Conservation (phyloP, 495 filamentous ascomycete genomes). For the Letharia lupina region DNA sequence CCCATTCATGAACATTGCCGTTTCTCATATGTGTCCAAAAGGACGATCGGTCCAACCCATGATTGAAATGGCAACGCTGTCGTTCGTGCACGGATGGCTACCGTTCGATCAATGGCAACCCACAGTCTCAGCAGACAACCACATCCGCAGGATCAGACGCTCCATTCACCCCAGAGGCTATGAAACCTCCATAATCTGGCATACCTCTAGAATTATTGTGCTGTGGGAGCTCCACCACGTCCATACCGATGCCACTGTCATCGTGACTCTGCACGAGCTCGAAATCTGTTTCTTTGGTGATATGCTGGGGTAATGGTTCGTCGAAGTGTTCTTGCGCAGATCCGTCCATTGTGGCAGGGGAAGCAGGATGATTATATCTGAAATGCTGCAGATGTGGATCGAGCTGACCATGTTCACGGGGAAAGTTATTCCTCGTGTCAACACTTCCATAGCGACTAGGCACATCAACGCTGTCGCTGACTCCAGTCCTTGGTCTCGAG, state of each 20-base stretch:
- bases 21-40: constrained; percentile 2
- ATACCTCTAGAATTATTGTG: constrained; percentile 13
- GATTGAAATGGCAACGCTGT: not conserved
- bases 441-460: constrained; percentile 16
- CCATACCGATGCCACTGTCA: constrained; percentile 63
- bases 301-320: constrained; percentile 1
- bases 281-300: not conserved
- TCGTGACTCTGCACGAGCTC: constrained; percentile 40
- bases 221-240: constrained; percentile 18
- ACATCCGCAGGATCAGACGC: constrained; percentile 27
- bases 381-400: constrained; percentile 20
- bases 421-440: constrained; percentile 7
- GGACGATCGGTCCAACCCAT: not conserved
- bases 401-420: constrained; percentile 35
- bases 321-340: not conserved
- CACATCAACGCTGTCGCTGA: constrained; percentile 15
- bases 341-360: constrained; percentile 22
- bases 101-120: not conserved
- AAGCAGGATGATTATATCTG: constrained; percentile 11
- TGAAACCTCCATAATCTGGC: constrained; percentile 24
- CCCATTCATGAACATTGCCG: constrained; percentile 7
- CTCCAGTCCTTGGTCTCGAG: constrained; percentile 26
- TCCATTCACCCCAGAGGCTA: constrained; percentile 19
- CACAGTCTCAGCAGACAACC: constrained; percentile 24
- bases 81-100: not conserved